A percentile compares a stretch with the other conserved stretches of the same genome.
Conservation (phyloP, 352 stramenopile genomes). For the Phytophthora pisi region DNA sequence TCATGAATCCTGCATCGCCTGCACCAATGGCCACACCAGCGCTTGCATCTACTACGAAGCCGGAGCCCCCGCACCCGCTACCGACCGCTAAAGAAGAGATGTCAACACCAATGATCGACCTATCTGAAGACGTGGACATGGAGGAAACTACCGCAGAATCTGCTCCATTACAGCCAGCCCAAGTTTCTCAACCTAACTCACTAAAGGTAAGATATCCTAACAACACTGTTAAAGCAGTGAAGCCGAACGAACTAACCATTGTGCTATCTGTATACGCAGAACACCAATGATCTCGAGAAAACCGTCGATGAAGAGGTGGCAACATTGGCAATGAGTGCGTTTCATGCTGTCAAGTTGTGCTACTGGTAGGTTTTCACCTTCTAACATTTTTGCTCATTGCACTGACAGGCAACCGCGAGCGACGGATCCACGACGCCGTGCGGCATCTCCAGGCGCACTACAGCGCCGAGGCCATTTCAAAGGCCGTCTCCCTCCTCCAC, state of each 20-base stretch:
- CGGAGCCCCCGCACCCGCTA: neutral
- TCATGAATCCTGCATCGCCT: slow-evolving; percentile 16
- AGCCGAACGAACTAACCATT: neutral
- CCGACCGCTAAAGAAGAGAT: neutral
- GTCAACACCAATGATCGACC: neutral
- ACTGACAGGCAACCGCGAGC: slow-evolving; percentile 58
- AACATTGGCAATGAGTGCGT: slow-evolving; percentile 57
- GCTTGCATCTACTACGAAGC: neutral
- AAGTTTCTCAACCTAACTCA: neutral
- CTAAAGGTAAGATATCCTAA: slow-evolving; percentile 6
- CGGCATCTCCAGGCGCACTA: slow-evolving; percentile 44
- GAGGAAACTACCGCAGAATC: neutral
- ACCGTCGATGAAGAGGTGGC: slow-evolving; percentile 31
- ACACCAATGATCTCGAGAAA: slow-evolving; percentile 8
- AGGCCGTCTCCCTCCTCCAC: slow-evolving; percentile 53
- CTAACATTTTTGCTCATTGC: neutral
- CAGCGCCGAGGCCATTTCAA: slow-evolving; percentile 34
- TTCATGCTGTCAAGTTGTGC: neutral
- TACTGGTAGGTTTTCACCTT: no score
- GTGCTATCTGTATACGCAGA: neutral
- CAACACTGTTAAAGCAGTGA: neutral
- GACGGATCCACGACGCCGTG: slow-evolving; percentile 53
- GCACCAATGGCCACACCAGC: neutral
- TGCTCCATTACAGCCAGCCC: neutral
- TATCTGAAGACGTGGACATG: slow-evolving; percentile 27